phyloP scores from a whole-genome alignment of 1,284 basidiomycete species.

The Pseudozyma sp. region DNA sequence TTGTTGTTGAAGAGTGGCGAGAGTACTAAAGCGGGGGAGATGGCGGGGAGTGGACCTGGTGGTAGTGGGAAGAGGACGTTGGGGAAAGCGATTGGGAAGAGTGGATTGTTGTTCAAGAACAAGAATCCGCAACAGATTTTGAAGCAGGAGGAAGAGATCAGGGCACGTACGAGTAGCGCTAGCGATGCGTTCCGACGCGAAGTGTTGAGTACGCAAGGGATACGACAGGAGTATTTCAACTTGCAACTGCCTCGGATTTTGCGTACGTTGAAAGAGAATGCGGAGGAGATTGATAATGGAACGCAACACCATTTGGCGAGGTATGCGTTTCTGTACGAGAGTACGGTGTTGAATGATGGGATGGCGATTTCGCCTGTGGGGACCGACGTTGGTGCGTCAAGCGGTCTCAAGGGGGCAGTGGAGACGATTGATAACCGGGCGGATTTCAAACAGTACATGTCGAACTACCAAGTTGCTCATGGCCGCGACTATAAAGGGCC shows the following conservation, averaged over 20 bases:
- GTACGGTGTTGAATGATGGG: conserved; percentile 87
- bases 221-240: conserved; percentile 95
- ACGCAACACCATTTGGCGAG: conserved; percentile 95
- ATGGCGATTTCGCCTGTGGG: conserved; percentile 80
- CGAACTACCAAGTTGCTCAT: conserved; percentile 88
- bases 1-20: conserved; percentile 95
- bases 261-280: conserved; percentile 91
- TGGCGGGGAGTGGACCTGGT: conserved; percentile 72
- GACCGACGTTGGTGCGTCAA: conserved; percentile 24
- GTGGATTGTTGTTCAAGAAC: conserved; percentile 83
- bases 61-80: conserved; percentile 65
- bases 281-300: conserved; percentile 95
- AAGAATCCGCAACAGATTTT: conserved; percentile 93
- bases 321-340: conserved; percentile 94
- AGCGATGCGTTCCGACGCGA: conserved; percentile 92
- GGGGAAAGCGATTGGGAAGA: conserved; percentile 85
- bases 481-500: conserved; percentile 73
- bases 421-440: conserved; percentile 92
- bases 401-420: conserved; percentile 84
- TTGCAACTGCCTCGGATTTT: conserved; percentile 93
- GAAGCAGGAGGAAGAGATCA: conserved; percentile 93
- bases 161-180: conserved; percentile 82
- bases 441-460: conserved; percentile 97
- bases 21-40: conserved; percentile 59
- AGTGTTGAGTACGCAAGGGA: conserved; percentile 86